phyloP scores from a whole-genome alignment of 768 basidiomycete species.

The Thelephora aurantiotincta region DNA sequence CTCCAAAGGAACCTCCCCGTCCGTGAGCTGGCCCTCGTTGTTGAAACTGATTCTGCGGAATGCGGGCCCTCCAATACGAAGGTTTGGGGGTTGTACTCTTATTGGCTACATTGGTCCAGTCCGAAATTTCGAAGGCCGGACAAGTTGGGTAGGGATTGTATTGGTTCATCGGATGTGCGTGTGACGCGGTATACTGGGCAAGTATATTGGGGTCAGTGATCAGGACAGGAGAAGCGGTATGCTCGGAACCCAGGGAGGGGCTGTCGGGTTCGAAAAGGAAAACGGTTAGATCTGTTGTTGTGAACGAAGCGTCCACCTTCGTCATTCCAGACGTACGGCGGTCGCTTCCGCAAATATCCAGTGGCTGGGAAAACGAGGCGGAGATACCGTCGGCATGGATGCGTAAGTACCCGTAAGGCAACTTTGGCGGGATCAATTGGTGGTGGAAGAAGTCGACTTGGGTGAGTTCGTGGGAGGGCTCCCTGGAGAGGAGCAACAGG shows the following conservation, averaged over 20 bases:
- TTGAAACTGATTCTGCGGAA: conserved; percentile 12
- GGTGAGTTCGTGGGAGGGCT: conserved; percentile 6
- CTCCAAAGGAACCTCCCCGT: neutral
- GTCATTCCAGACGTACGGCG: conserved; percentile 2
- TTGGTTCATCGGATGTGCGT: conserved; percentile 24
- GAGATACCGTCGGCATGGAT: conserved; percentile 15
- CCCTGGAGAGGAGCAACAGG: conserved; percentile 25
- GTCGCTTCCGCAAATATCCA: neutral
- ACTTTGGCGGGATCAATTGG: conserved; percentile 43
- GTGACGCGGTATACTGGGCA: conserved; percentile 35
- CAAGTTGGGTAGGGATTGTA: neutral
- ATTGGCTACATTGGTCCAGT: conserved; percentile 43
- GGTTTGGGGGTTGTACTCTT: conserved; percentile 32
- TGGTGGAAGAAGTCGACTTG: conserved; percentile 34
- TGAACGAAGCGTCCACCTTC: conserved; percentile 12
- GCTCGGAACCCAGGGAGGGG: conserved; percentile 7
- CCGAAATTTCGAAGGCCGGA: conserved; percentile 37
- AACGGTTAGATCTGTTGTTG: conserved; percentile 39
- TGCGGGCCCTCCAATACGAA: conserved; percentile 47
- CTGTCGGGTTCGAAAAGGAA: conserved; percentile 30
- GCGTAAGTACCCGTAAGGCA: conserved; percentile 38
- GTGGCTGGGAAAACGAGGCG: conserved; percentile 11
- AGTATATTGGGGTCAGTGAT: conserved; percentile 59
- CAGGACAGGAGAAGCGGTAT: conserved; percentile 47
- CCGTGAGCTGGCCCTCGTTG: conserved; percentile 12